Base-by-base conservation (phyloP, 768 basidiomycete genomes). In the Tylopilus vinaceipallidus region DNA sequence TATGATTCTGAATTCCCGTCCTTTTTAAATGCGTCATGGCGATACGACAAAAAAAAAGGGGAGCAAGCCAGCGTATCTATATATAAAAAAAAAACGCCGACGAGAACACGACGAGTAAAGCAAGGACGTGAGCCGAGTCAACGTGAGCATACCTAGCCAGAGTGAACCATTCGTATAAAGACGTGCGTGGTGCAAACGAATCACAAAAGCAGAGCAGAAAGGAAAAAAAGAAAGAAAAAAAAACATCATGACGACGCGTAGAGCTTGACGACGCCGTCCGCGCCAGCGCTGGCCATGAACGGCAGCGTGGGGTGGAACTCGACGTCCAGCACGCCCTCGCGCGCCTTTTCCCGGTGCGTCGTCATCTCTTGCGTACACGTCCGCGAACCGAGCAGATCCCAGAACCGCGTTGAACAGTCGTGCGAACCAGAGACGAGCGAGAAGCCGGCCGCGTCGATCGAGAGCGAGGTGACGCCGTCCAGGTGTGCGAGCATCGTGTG, bases 321-420 rank as follows among this genome's bases (percentile, higher is more conserved):
- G 12, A 95, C 86, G 58, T 84, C 90, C 54, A 97, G 75, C 19
- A 95, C 91, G 34, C 97, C 97, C 67, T 98, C 94, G 45, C 83
- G 79, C 35, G 84, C 87, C 70, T 95, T 95, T 73, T 86, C 82
- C 40, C 95, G 82, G 71, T 98, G 97, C 32, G 81, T 82, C 27
- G 89, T 86, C 52, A 90, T 80, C 68, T 98, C 97, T 61, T 98
- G 95, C 13, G 92, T 71, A 65, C 93, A 95, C 38, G 84, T 79
- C 33, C 82, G 80, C 47, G 84, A 78, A 52, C 85, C 85, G 30
- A 91, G 80, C 42, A 98, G 70, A 66, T 95, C 91, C 97, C 97
- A 99, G 71, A 97, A 87, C 22, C 95, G 88, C 32, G 92, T 74
- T 14, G 92, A 95, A 65, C 94, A 94, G 65, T 98, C 97, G 66